phyloP scores from a whole-genome alignment of 768 basidiomycete species.

The Termitomyces sp. region DNA sequence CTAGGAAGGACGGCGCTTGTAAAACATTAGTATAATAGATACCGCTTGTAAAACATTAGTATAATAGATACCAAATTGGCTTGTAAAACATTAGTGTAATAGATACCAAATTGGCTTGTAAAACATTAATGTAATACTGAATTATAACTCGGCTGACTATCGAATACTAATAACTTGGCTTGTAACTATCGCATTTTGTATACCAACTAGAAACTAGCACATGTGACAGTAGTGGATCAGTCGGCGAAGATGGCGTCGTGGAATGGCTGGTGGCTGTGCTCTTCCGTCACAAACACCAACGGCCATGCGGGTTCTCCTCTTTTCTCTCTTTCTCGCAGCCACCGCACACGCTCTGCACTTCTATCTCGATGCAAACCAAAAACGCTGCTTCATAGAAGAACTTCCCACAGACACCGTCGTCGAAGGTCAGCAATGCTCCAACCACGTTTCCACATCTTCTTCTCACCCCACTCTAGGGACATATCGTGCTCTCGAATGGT shows the following conservation, averaged over 20 bases:
- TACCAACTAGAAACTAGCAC: too few species aligned
- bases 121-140: too few species aligned
- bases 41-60: too few species aligned
- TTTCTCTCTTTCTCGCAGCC: slow-evolving; percentile 18
- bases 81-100: too few species aligned
- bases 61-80: too few species aligned
- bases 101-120: too few species aligned
- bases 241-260: neutral
- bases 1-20: slow-evolving; percentile 17
- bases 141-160: too few species aligned
- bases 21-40: neutral
- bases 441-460: too few species aligned
- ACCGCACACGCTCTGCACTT: slow-evolving; percentile 82
- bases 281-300: neutral
- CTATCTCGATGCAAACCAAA: slow-evolving; percentile 92
- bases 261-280: slow-evolving; percentile 1
- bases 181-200: too few species aligned
- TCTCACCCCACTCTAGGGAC: slow-evolving; percentile 36
- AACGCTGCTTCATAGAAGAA: slow-evolving; percentile 95
- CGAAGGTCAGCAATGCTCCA: slow-evolving; percentile 36
- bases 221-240: neutral
- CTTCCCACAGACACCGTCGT: slow-evolving; percentile 93
- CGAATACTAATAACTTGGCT: too few species aligned
- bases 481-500: slow-evolving; percentile 92
- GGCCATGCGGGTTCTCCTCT: neutral